Evolutionary conservation across 1,284 basidiomycete species (phyloP).

Genomic region (Heterobasidion annosum): DNA sequence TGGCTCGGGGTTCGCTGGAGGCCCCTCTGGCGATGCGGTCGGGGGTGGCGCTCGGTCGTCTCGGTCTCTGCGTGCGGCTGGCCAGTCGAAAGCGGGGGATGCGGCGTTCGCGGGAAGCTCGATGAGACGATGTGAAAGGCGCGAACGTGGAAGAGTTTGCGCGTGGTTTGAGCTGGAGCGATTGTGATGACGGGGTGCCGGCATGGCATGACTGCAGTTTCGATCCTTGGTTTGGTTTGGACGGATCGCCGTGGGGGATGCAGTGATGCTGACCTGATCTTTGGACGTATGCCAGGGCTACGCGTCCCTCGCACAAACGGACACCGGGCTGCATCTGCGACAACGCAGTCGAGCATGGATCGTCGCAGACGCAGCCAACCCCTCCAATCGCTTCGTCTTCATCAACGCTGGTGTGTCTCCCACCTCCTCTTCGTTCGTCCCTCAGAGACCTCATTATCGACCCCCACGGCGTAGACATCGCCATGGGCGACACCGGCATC

Average conservation of each 20-base stretch:
- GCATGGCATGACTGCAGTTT: no score
- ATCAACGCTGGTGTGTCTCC: slow-evolving; percentile 56
- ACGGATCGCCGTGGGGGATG: background rate
- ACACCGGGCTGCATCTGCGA: slow-evolving; percentile 75
- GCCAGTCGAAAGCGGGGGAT: no score
- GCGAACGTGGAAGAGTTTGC: no score
- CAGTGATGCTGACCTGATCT: background rate
- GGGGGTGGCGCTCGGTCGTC: no score
- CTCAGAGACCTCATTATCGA: background rate
- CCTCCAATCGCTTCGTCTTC: slow-evolving; percentile 59
- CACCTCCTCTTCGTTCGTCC: slow-evolving; percentile 1
- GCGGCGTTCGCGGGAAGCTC: no score
- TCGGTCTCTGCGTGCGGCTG: no score
- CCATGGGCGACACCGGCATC: slow-evolving; percentile 74
- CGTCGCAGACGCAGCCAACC: slow-evolving; percentile 49
- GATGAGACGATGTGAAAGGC: no score
- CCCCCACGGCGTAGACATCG: slow-evolving; percentile 42
- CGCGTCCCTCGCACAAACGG: slow-evolving; percentile 57
- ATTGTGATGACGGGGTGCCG: no score
- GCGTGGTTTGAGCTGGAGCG: no score
- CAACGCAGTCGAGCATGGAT: slow-evolving; percentile 73
- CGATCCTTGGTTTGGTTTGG: background rate
- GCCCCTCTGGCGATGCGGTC: no score
- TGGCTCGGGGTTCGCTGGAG: no score
- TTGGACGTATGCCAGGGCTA: slow-evolving; percentile 47